Conservation (phyloP, 768 basidiomycete species). For the Polyporus arcularius region DNA sequence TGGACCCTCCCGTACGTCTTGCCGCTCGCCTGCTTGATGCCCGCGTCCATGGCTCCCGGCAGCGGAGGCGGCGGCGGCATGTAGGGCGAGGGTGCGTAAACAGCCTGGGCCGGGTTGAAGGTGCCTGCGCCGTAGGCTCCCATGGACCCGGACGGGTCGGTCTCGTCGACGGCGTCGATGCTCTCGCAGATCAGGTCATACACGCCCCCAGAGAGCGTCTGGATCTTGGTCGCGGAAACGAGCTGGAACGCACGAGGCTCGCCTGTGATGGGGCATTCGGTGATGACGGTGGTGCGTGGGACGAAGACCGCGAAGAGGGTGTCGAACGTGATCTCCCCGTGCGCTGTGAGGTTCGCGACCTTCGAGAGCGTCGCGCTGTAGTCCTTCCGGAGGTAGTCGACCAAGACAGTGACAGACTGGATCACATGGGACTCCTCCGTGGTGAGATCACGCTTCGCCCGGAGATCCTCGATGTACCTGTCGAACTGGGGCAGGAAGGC, state of each 20-base stretch:
- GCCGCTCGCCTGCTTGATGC: constrained; percentile 16
- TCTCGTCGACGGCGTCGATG: constrained; percentile 50
- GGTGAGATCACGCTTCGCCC: constrained; percentile 12
- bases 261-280: constrained; percentile 39
- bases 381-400: constrained; percentile 49
- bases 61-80: background rate
- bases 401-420: constrained; percentile 48
- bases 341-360: constrained; percentile 48
- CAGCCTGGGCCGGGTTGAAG: constrained; percentile 3
- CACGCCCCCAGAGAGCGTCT: constrained; percentile 38
- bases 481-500: constrained; percentile 51
- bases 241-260: too few species aligned
- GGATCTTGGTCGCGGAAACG: constrained; percentile 27
- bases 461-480: constrained; percentile 35
- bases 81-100: too few species aligned
- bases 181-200: constrained; percentile 53
- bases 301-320: constrained; percentile 56
- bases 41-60: background rate
- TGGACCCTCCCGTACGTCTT: constrained; percentile 39
- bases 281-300: constrained; percentile 52
- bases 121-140: constrained; percentile 8
- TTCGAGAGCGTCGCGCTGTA: constrained; percentile 48
- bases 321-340: constrained; percentile 59
- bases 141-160: background rate
- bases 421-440: constrained; percentile 44